Percentiles rank a stretch among this genome's conserved stretches.
Conservation (phyloP, 805 yeast genomes). For the Candida berthetii region DNA sequence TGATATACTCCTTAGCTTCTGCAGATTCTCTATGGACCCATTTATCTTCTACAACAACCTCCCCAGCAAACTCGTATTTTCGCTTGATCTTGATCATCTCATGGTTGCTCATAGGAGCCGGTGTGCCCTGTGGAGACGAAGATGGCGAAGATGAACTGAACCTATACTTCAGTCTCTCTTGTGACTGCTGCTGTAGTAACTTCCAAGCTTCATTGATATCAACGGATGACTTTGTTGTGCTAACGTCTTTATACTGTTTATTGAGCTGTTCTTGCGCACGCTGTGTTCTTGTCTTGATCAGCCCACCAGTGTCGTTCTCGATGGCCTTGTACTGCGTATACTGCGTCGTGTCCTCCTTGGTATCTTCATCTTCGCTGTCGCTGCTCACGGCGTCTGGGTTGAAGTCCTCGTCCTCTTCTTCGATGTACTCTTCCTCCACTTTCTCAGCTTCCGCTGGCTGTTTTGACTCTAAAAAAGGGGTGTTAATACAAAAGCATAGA, state of each 20-base stretch:
- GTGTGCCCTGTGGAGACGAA: slow-evolving; percentile 1
- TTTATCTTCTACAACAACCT: slow-evolving; percentile 69
- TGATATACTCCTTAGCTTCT: slow-evolving; percentile 79
- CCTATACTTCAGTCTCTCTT: slow-evolving; percentile 17
- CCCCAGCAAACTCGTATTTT: slow-evolving; percentile 87
- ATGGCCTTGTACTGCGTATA: slow-evolving; percentile 39
- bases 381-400: slow-evolving; percentile 21
- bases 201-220: slow-evolving; percentile 52
- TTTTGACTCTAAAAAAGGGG: background rate
- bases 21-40: slow-evolving; percentile 73
- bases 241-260: slow-evolving; percentile 13
- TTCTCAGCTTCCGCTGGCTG: background rate
- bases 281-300: slow-evolving; percentile 66
- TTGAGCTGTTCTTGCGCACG: slow-evolving; percentile 35
- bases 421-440: slow-evolving; percentile 11
- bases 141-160: slow-evolving; percentile 13
- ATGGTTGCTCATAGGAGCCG: slow-evolving; percentile 10
- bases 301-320: slow-evolving; percentile 54
- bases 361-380: slow-evolving; percentile 29
- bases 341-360: slow-evolving; percentile 24
- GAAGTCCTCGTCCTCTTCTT: slow-evolving; percentile 9
- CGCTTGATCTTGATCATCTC: slow-evolving; percentile 67
- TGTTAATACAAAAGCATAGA: background rate
- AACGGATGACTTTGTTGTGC: slow-evolving; percentile 21
- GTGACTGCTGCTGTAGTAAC: slow-evolving; percentile 35